These are phyloP conservation scores for Fusarium pseudoanthophilum DNA, from an alignment of 2,329 filamentous ascomycete species.

Conservation along the genomic window DNA sequence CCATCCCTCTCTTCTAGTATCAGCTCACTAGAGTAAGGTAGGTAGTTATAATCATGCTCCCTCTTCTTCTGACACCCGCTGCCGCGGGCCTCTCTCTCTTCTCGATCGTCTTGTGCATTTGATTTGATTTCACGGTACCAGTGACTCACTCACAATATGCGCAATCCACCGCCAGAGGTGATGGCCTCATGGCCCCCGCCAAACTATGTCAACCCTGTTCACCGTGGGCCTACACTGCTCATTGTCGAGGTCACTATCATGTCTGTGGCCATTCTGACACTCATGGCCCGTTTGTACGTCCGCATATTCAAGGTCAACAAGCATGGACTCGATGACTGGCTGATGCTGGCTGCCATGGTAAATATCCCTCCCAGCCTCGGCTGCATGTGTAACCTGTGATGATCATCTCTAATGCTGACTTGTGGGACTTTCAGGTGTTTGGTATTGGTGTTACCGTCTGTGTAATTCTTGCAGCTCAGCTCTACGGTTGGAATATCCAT, in stretches of 20 bases:
- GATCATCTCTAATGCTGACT: conserved; percentile 22
- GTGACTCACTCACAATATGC: conserved; percentile 42
- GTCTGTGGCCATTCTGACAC: conserved; percentile 48
- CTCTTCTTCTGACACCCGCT: conserved; percentile 12
- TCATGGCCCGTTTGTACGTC: conserved; percentile 53
- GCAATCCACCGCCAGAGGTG: conserved; percentile 51
- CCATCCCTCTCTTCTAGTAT: neutral
- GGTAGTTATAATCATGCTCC: conserved; percentile 36
- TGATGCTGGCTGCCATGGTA: conserved; percentile 53
- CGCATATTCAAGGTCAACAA: conserved; percentile 49
- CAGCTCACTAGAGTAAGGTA: conserved; percentile 9
- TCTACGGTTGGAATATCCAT: conserved; percentile 54
- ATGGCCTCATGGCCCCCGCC: conserved; percentile 52
- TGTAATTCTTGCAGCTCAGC: conserved; percentile 49
- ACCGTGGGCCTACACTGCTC: conserved; percentile 51
- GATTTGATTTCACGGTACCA: neutral
- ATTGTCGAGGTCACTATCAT: conserved; percentile 52
- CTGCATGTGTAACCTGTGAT: conserved; percentile 16
- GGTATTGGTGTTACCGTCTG: conserved; percentile 49
- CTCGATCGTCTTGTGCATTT: conserved; percentile 7
- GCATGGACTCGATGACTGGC: conserved; percentile 54
- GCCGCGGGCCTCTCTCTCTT: conserved; percentile 53
- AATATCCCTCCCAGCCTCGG: conserved; percentile 29
- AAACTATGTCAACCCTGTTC: conserved; percentile 52
- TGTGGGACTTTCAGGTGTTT: conserved; percentile 43